Base-by-base conservation (phyloP, 139 green algal species). In the Asterochloris sp. region DNA sequence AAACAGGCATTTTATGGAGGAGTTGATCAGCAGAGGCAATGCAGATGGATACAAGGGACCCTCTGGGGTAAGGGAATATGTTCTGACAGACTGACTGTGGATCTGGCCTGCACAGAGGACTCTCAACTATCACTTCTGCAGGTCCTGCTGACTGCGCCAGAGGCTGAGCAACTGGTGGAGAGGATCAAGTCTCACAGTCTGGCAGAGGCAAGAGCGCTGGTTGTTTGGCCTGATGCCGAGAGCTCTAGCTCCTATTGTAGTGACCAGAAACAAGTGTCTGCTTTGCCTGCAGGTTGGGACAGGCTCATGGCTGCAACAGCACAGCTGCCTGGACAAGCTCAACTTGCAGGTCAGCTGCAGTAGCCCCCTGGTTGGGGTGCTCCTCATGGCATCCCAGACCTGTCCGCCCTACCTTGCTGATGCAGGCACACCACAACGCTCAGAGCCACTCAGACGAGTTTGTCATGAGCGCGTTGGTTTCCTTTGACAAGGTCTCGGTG, bases 361-460 rank as follows among this genome's bases (percentile, higher is more conserved):
- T 27, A 76, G 23, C 24, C 26, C 14, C 69, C 61, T 21, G 66
- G 19, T 71, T 71, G 17, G 66, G 66, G 17, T 23, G 66, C 17
- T 21, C 66, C 66, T 71, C 19, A 13, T 71, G 66, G 2, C 63
- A 24, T 69, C 21, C 9, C 12, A 60, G 9, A 24, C 27, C 11
- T 71, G 63, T 23, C 1, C 10, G 67, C 26, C 12, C 63, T 85
- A 27, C 26, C 28, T 64, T 47, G 47, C 13, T 64, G 13, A 73
- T 83, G 75, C 89, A 96, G 92, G 94, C 95, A 4, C 95, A 98
- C 80, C 83, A 92, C 69, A 96, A 97, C 78, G 94, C 91, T 0
- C 78, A 88, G 63, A 86, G 76, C 0, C 90, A 95, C 80, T 90
- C 90, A 21, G 92, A 98, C 76, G 95, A 98, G 85, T 98, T 95